Base-by-base conservation (phyloP, 192 early-diverging fungal species). In the Coemansia furcata region DNA sequence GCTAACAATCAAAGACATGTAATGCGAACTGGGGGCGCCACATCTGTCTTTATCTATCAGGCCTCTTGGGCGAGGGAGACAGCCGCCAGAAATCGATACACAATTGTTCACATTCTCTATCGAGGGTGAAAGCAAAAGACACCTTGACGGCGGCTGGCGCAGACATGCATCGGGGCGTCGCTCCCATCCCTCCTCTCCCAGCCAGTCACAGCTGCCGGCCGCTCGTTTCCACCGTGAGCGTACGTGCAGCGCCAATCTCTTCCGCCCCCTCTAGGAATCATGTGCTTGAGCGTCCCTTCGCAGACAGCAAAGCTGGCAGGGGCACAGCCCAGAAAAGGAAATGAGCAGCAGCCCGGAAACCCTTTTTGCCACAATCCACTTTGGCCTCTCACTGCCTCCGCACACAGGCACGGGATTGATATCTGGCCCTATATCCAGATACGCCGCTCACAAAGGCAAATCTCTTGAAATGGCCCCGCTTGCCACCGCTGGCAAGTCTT, bases 221-320 rank as follows among this genome's bases (percentile, higher is more conserved):
- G 23, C 52, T 55, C 30, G 29, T 55, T 55, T 55, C 30, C 30
- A 32, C 52, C 29, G 52, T 47, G 46, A 47, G 50, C 57, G 30
- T 33, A 59, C 35, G 33, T 59, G 57, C 57, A 59, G 30, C 57
- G 57, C 57, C 57, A 59, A 59, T 59, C 57, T 47, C 52, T 19
- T 12, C 30, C 57, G n/a, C 33, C 30, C 5, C 37, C 35, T 38
- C 57, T 59, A 6, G 29, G 15, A 19, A 59, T 33, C 57, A 59
- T 59, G 57, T 59, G 57, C 17, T 59, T 15, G 57, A 59, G 57
- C 57, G 14, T 35, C 57, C 30, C 37, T 59, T 37, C 3, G 14
- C 57, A 2, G 33, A 59, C 33, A n/a, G 17, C 15, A 9, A 36
- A 17, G 35, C 9, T n/a, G 43, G 43, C 43, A 46, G 43, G 43